Evolutionary conservation across 192 early-diverging fungal genomes (phyloP), one percentile per base, ranked within the genome.

Genomic region (Lobosporangium transversale): DNA sequence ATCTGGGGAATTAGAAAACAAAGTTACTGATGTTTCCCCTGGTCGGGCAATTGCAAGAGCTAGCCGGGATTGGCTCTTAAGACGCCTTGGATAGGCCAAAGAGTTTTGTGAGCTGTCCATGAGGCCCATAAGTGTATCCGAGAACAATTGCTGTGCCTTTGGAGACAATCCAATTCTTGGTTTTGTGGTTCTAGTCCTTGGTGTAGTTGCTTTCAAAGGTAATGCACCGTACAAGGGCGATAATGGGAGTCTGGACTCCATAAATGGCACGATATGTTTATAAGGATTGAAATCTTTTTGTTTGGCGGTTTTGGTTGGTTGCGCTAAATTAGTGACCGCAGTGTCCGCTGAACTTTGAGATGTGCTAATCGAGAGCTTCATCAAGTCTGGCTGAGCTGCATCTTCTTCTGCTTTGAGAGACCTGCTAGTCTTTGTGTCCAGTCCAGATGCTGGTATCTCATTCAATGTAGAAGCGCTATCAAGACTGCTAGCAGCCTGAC

Each of bases 101-200:
- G 49, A 36, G 21, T 60, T 54, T 0, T 63, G 58, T 23, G 59
- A 20, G 5, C 64, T 58, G 18, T 76, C 64, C 65, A 76, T 21
- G 11, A 76, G 37, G 0, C 64, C 45, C 26, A 67, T 8, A 4
- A 76, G 64, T 1, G 73, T 49, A 50, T 76, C 73, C 32, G 73
- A 58, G 32, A 76, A 76, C 18, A 76, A 48, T 8, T 67, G 53
- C 20, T 75, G 62, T 26, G 63, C 51, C 15, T 66, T 53, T 18
- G 44, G 51, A n/a, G 73, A 76, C 10, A 76, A 36, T 1, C 64
- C 54, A 23, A 45, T 57, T 31, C 45, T 57, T 36, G 69, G 26
- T 44, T 26, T 35, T n/a, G n/a, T n/a, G 0, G 59, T 31, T 14
- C 47, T 44, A 1, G 26, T 11, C 11, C 4, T 6, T 21, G 7